Base-by-base conservation (phyloP, 2,329 filamentous ascomycete genomes). In the Rhynchosporium secalis region DNA sequence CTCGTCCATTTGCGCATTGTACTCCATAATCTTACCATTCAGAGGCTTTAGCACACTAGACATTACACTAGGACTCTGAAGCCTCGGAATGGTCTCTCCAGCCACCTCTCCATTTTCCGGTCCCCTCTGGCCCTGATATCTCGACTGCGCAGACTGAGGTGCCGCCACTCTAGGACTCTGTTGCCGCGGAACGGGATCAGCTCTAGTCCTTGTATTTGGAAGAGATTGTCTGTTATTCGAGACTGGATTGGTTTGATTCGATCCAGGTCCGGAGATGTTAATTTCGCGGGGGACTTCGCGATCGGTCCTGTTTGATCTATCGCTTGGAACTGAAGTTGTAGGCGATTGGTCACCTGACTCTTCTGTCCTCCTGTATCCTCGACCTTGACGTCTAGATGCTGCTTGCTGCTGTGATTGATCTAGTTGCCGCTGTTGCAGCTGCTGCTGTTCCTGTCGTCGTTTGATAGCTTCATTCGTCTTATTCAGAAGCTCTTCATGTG, bases 51-150 rank as follows among this genome's bases (percentile, higher is more conserved):
- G 54, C n/a, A 63, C 61, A 13, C 57, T 60, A 7, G 51, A 45
- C 51, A 63, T 63, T 13, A 63, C 54, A 28, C 57, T 60, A 8
- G 61, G 61, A 20, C 57, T 63, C 12, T 56, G 45, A n/a, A 63
- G 36, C 8, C 61, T 52, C 12, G 51, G 52, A 20, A 63, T 63
- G 2, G 15, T 38, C 33, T 47, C 31, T 33, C 60, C 60, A 12
- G 43, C 1, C 33, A 31, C 20, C 13, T 33, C n/a, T 46, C 6
- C 20, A 20, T 13, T 26, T 45, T 56, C 38, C 31, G n/a, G 4
- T 46, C 43, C 40, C 10, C 15, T 45, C 33, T 36, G 33, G 33
- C 5, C 33, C 9, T 36, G 33, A 7, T 48, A 45, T 6, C 38
- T 12, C n/a, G 54, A 20, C 43, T 51, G 13, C 12, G 26, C 38